phyloP scores from a whole-genome alignment of 2,329 filamentous ascomycete genomes.

The Zasmidium cellare region DNA sequence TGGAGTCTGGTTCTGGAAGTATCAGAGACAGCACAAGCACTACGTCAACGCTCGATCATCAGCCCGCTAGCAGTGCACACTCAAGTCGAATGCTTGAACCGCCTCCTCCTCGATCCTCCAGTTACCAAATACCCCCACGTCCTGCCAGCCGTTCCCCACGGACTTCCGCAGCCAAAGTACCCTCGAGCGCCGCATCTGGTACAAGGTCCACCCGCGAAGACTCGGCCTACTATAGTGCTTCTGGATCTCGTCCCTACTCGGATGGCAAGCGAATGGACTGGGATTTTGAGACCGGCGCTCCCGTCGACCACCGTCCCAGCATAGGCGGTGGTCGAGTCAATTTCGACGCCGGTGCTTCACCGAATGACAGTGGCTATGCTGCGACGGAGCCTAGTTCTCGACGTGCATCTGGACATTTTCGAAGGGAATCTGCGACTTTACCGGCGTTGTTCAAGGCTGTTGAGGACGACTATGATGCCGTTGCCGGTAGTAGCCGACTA shows the following conservation, averaged over 20 bases:
- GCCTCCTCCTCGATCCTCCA: constrained; percentile 12
- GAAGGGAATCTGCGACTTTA: constrained; percentile 30
- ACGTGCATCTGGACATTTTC: constrained; percentile 5
- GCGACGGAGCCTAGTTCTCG: constrained; percentile 7
- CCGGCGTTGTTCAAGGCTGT: constrained; percentile 22
- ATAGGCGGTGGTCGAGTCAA: constrained; percentile 13
- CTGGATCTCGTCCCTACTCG: not conserved
- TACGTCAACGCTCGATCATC: constrained; percentile 17
- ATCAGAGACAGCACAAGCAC: constrained; percentile 20
- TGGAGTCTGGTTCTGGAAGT: constrained; percentile 9
- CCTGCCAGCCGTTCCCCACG: constrained; percentile 6
- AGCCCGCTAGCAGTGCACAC: not conserved
- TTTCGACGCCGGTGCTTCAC: constrained; percentile 8
- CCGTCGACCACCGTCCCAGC: constrained; percentile 13
- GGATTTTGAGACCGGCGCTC: constrained; percentile 26
- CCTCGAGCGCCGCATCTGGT: constrained; percentile 1
- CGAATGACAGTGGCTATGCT: constrained; percentile 22
- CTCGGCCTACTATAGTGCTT: constrained; percentile 22
- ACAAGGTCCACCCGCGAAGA: constrained; percentile 18
- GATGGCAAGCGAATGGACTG: constrained; percentile 20
- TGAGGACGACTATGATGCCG: constrained; percentile 17
- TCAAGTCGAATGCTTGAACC: constrained; percentile 6
- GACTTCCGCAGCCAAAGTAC: constrained; percentile 4
- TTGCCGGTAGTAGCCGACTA: constrained; percentile 10
- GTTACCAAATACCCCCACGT: constrained; percentile 12